Conservation (phyloP, 805 yeast genomes). For the Wickerhamiella alocasiicola region DNA sequence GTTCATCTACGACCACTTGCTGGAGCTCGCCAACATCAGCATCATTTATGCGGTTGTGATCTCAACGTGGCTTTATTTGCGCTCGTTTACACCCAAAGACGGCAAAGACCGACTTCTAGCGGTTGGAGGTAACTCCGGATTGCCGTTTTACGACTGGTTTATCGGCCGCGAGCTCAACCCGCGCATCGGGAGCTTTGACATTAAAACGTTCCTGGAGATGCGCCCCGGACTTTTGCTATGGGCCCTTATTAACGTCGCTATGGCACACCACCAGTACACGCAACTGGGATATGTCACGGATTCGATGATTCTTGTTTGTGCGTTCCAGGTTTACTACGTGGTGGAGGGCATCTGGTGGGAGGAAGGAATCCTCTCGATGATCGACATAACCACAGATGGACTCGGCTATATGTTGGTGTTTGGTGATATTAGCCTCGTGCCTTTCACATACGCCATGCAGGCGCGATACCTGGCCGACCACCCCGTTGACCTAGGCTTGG, state of each 20-base stretch:
- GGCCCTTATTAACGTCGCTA: slow-evolving; percentile 64
- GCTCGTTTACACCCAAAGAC: slow-evolving; percentile 46
- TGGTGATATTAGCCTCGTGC: slow-evolving; percentile 88
- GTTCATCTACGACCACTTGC: slow-evolving; percentile 55
- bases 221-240: slow-evolving; percentile 89
- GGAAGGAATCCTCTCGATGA: slow-evolving; percentile 82
- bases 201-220: slow-evolving; percentile 84
- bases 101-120: slow-evolving; percentile 57
- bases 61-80: slow-evolving; percentile 50
- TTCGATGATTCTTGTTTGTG: slow-evolving; percentile 56
- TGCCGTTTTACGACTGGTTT: slow-evolving; percentile 76
- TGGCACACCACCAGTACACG: slow-evolving; percentile 70
- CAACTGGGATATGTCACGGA: slow-evolving; percentile 47
- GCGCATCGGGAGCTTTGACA: slow-evolving; percentile 70
- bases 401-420: slow-evolving; percentile 93
- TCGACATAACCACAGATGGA: slow-evolving; percentile 93
- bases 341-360: slow-evolving; percentile 89
- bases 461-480: slow-evolving; percentile 65
- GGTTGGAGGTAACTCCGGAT: slow-evolving; percentile 74
- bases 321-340: slow-evolving; percentile 68
- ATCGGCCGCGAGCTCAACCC: slow-evolving; percentile 96
- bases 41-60: slow-evolving; percentile 51
- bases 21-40: slow-evolving; percentile 52
- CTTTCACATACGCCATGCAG: slow-evolving; percentile 82
- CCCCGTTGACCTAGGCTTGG: slow-evolving; percentile 41